Evolutionary conservation across 2,329 filamentous ascomycete genomes (phyloP).

Genomic region (Neofusicoccum kwambonambiense): DNA sequence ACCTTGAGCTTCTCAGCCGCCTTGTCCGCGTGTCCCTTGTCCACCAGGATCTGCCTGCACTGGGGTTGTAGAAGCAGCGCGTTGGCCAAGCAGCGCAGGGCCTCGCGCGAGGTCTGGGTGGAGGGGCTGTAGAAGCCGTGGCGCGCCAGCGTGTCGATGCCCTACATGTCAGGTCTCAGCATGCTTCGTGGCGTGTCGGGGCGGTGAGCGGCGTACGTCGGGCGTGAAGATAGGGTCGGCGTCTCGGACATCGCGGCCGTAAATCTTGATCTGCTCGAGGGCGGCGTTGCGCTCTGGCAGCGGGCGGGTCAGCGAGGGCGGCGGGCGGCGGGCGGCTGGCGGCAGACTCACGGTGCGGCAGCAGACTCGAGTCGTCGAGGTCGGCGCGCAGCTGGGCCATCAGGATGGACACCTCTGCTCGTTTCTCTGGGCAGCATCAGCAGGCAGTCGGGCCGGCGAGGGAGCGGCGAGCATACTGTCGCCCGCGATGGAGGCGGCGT

Average conservation of each 20-base stretch:
- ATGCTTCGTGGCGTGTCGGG: not conserved
- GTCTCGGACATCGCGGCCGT: slow-evolving; percentile 69
- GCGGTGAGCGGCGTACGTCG: slow-evolving; percentile 52
- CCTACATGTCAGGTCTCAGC: slow-evolving; percentile 50
- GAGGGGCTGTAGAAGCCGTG: slow-evolving; percentile 69
- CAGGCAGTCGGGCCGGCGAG: not conserved
- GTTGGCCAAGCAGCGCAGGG: slow-evolving; percentile 81
- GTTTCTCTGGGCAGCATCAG: slow-evolving; percentile 54
- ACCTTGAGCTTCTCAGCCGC: slow-evolving; percentile 69
- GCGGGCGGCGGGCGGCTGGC: not conserved
- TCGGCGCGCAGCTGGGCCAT: slow-evolving; percentile 63
- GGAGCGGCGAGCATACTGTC: slow-evolving; percentile 6
- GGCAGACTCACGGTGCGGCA: slow-evolving; percentile 56
- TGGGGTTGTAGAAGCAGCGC: slow-evolving; percentile 68
- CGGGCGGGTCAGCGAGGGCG: slow-evolving; percentile 1
- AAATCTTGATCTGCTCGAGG: slow-evolving; percentile 69
- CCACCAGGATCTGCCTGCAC: slow-evolving; percentile 70
- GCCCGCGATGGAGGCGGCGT: slow-evolving; percentile 16
- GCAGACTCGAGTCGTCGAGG: slow-evolving; percentile 58
- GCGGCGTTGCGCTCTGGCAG: slow-evolving; percentile 59
- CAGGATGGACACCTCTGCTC: slow-evolving; percentile 65
- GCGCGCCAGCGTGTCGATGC: slow-evolving; percentile 67
- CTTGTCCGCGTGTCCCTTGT: slow-evolving; percentile 65
- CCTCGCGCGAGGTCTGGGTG: slow-evolving; percentile 66
- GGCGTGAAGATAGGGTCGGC: slow-evolving; percentile 83